Evolutionary conservation across 768 basidiomycete species (phyloP), one percentile per base, ranked within the genome.

Genomic region (Calocybe cyanea): DNA sequence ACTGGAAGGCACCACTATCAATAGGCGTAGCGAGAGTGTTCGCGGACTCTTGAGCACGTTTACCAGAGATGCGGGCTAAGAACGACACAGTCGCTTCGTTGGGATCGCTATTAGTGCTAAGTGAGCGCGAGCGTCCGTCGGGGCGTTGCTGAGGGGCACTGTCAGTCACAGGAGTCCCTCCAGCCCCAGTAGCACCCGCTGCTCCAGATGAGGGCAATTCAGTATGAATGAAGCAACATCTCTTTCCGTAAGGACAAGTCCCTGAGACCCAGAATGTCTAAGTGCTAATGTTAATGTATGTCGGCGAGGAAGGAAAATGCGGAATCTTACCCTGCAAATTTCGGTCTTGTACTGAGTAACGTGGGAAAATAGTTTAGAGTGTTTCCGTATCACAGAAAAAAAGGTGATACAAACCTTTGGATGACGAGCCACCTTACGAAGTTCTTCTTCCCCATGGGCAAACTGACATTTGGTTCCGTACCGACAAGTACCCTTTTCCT

Each of bases 261-360:
- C 91, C 91, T 38, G 90, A 92, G 10, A 92, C 85, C 88, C 91
- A 93, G 73, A 93, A 93, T 7, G 91, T 93, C 84, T 91, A 56
- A 8, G 55, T 45, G 48, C 48, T 31, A 19, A 48, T 20, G 4
- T 25, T 54, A 40, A 57, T 38, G n/a, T 53, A 34, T 14, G 41
- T 59, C 7, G 5, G 42, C 37, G 6, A 8, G 17, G 23, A 41
- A 19, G 28, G 25, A 52, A 40, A 38, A 46, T 48, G 40, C 25
- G 18, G 5, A 33, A 66, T n/a, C 81, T 53, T 57, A 91, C 88
- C 70, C 90, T 81, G 63, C 91, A 94, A 53, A 93, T 91, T 65
- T 94, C 91, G 8, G 92, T 93, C 67, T 94, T 94, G 67, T 93
- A 93, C 89, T 53, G 34, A 14, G 23, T 88, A 58, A 28, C 39